Conservation (phyloP, 495 filamentous ascomycete species). For the Bombardia bombarda region DNA sequence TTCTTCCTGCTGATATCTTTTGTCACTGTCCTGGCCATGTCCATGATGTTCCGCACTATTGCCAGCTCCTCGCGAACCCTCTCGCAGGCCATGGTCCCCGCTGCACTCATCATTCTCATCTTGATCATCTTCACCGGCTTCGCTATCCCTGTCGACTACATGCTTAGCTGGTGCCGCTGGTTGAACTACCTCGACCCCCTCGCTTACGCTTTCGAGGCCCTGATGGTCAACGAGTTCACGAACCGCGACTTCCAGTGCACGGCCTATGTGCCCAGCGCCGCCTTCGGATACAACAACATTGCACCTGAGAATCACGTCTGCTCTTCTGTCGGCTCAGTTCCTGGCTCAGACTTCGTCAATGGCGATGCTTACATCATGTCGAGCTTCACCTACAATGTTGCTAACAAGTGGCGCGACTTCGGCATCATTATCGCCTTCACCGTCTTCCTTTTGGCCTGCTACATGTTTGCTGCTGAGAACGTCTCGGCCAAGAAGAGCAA, state of each 20-base stretch:
- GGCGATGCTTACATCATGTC: conserved; percentile 64
- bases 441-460: conserved; percentile 54
- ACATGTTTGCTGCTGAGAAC: conserved; percentile 66
- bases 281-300: conserved; percentile 38
- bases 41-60: conserved; percentile 76
- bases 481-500: conserved; percentile 74
- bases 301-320: conserved; percentile 44
- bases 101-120: conserved; percentile 72
- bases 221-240: conserved; percentile 89
- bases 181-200: conserved; percentile 82
- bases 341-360: conserved; percentile 44
- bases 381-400: conserved; percentile 51
- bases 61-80: conserved; percentile 71
- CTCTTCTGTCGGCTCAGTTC: conserved; percentile 49
- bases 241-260: conserved; percentile 56
- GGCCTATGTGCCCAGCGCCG: conserved; percentile 48
- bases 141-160: conserved; percentile 66
- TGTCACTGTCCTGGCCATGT: conserved; percentile 61
- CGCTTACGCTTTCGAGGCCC: conserved; percentile 75
- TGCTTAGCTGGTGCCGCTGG: conserved; percentile 83
- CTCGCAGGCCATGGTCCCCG: conserved; percentile 75
- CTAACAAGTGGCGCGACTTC: conserved; percentile 71
- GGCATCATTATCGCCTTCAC: conserved; percentile 74
- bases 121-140: conserved; percentile 89
- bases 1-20: conserved; percentile 69